These are phyloP conservation scores for Monascus ruber DNA, from an alignment of 2,329 filamentous ascomycete species.

Conservation along the genomic window DNA sequence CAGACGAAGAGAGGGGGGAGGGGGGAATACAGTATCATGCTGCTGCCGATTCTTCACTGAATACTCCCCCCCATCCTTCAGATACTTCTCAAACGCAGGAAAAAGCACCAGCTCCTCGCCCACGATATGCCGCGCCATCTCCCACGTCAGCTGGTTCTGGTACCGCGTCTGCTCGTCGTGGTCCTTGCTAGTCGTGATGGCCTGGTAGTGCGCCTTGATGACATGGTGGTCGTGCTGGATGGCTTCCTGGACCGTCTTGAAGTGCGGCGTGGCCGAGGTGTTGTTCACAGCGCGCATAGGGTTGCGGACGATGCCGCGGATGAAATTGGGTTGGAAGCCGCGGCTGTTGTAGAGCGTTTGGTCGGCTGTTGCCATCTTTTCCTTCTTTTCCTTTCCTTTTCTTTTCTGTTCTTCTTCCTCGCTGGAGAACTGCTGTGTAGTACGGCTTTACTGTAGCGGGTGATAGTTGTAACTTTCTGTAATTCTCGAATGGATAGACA, in stretches of 20 bases:
- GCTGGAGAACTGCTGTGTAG: no score
- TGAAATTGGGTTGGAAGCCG: slow-evolving; percentile 1
- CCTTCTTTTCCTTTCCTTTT: no score
- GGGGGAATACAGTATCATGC: slow-evolving; percentile 31
- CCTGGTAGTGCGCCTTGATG: slow-evolving; percentile 32
- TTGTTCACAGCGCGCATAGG: slow-evolving; percentile 6
- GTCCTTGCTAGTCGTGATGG: slow-evolving; percentile 31
- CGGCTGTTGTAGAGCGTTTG: background rate
- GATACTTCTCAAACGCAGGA: slow-evolving; percentile 40
- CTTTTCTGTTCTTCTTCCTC: no score
- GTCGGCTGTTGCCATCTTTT: background rate
- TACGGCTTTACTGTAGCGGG: no score
- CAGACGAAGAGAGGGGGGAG: background rate
- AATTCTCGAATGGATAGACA: no score
- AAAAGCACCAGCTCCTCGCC: slow-evolving; percentile 45
- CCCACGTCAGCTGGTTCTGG: slow-evolving; percentile 44
- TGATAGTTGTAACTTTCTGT: no score
- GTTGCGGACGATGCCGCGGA: slow-evolving; percentile 3
- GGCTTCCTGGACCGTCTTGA: slow-evolving; percentile 20
- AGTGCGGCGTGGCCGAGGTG: slow-evolving; percentile 1
- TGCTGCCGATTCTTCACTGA: slow-evolving; percentile 40
- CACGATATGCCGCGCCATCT: slow-evolving; percentile 41
- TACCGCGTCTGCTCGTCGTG: slow-evolving; percentile 35
- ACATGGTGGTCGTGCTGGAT: slow-evolving; percentile 34
- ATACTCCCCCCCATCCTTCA: slow-evolving; percentile 34